Evolutionary conservation across 106 monocot species (phyloP).

Genomic region (Triglochin maritima): DNA sequence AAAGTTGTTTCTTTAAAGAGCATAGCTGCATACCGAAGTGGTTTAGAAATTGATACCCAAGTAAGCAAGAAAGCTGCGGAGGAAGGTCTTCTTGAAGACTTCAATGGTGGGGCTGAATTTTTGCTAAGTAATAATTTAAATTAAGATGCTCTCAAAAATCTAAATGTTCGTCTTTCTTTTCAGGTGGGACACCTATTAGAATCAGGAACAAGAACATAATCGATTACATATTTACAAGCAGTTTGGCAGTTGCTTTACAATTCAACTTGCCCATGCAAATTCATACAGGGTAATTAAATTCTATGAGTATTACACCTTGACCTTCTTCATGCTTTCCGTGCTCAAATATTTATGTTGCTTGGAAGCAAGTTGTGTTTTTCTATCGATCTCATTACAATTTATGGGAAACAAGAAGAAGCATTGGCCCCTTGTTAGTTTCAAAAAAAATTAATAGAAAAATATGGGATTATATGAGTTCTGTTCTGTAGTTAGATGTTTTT

Average conservation of each 20-base stretch:
- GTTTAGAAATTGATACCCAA: slow-evolving; percentile 65
- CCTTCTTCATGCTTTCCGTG: not conserved
- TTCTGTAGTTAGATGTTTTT: no score
- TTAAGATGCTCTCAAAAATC: not conserved
- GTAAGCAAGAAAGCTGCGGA: slow-evolving; percentile 64
- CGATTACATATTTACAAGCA: slow-evolving; percentile 80
- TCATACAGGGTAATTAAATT: slow-evolving; percentile 74
- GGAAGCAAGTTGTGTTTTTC: not conserved
- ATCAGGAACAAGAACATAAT: slow-evolving; percentile 73
- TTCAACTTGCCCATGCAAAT: slow-evolving; percentile 86
- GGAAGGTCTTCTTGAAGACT: slow-evolving; percentile 63
- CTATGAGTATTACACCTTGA: not conserved
- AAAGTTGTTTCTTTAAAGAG: slow-evolving; percentile 84
- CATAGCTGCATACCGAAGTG: slow-evolving; percentile 96
- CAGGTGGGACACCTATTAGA: slow-evolving; percentile 64
- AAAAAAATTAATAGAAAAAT: not conserved
- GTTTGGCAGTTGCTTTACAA: slow-evolving; percentile 55
- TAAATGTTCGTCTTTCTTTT: slow-evolving; percentile 11
- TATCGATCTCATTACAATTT: not conserved
- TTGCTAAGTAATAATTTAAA: not conserved
- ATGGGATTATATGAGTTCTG: not conserved
- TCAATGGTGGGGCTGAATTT: slow-evolving; percentile 33
- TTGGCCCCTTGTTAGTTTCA: no score
- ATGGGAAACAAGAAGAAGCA: no score
- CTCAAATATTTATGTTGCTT: not conserved